Evolutionary conservation across 805 yeast species (phyloP).

Genomic region (Sugiyamaella americana): DNA sequence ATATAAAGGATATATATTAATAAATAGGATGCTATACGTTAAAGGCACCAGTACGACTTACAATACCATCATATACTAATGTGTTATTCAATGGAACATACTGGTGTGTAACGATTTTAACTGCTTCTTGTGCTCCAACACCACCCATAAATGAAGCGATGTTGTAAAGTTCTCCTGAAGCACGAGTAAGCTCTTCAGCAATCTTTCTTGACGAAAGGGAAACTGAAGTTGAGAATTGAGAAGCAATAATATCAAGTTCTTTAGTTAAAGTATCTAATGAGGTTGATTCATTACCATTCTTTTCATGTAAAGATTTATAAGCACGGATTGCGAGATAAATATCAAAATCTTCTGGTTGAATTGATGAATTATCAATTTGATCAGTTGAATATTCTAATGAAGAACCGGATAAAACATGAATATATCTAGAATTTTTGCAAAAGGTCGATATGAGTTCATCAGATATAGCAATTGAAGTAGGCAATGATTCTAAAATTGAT

Average conservation of each 20-base stretch:
- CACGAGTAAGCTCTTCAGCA: constrained; percentile 1
- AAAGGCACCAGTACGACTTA: constrained; percentile 30
- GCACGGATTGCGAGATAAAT: constrained; percentile 25
- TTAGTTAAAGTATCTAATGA: not conserved
- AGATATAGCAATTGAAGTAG: constrained; percentile 27
- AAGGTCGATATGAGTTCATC: constrained; percentile 41
- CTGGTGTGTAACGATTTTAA: constrained; percentile 71
- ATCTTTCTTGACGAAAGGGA: not conserved
- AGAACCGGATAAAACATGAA: constrained; percentile 46
- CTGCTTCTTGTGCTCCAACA: constrained; percentile 73
- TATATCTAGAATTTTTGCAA: constrained; percentile 53
- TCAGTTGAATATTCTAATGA: constrained; percentile 19
- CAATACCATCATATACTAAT: constrained; percentile 66
- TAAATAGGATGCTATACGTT: constrained; percentile 8
- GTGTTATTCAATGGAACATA: constrained; percentile 71
- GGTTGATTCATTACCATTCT: not conserved
- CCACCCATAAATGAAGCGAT: constrained; percentile 75
- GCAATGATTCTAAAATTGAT: constrained; percentile 25
- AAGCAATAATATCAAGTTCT: not conserved
- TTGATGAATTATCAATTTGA: constrained; percentile 10
- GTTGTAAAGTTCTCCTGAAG: constrained; percentile 48
- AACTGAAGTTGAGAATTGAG: not conserved
- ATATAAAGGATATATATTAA: too few species aligned
- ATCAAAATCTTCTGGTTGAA: constrained; percentile 19
- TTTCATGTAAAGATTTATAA: constrained; percentile 14